Conservation (phyloP, 208 protist genomes). For the Crithidia expoeki region DNA sequence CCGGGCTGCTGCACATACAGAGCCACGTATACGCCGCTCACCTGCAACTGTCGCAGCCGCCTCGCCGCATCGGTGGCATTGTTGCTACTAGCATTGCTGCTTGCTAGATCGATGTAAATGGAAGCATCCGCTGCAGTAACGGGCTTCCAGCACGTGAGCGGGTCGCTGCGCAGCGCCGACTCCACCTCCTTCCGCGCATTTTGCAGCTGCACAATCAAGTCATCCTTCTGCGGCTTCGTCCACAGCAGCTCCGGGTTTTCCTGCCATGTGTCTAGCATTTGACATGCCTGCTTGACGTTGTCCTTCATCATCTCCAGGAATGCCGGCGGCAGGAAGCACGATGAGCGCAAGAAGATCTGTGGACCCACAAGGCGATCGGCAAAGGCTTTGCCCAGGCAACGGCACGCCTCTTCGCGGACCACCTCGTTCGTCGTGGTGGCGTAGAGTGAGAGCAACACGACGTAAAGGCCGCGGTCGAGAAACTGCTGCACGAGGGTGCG, state of each 20-base stretch:
- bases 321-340: slow-evolving; percentile 83
- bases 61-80: background rate
- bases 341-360: slow-evolving; percentile 68
- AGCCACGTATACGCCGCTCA: slow-evolving; percentile 85
- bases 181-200: slow-evolving; percentile 42
- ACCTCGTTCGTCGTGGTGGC: slow-evolving; percentile 44
- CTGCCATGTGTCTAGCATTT: slow-evolving; percentile 87
- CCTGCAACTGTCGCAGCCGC: slow-evolving; percentile 44
- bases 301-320: slow-evolving; percentile 93
- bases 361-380: slow-evolving; percentile 90
- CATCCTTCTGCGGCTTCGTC: slow-evolving; percentile 72
- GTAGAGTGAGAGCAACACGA: slow-evolving; percentile 66
- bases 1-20: slow-evolving; percentile 77
- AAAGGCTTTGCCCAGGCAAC: slow-evolving; percentile 56
- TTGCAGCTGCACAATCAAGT: slow-evolving; percentile 42
- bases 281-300: slow-evolving; percentile 67
- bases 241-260: slow-evolving; percentile 95
- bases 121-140: slow-evolving; percentile 16
- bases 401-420: slow-evolving; percentile 57
- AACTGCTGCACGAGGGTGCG: slow-evolving; percentile 61
- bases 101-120: background rate
- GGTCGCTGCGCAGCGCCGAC: slow-evolving; percentile 31
- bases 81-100: background rate
- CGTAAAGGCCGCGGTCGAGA: slow-evolving; percentile 83
- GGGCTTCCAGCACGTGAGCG: slow-evolving; percentile 55